phyloP scores from a whole-genome alignment of 164 flowering plant species.

The Chimonanthus salicifolius region DNA sequence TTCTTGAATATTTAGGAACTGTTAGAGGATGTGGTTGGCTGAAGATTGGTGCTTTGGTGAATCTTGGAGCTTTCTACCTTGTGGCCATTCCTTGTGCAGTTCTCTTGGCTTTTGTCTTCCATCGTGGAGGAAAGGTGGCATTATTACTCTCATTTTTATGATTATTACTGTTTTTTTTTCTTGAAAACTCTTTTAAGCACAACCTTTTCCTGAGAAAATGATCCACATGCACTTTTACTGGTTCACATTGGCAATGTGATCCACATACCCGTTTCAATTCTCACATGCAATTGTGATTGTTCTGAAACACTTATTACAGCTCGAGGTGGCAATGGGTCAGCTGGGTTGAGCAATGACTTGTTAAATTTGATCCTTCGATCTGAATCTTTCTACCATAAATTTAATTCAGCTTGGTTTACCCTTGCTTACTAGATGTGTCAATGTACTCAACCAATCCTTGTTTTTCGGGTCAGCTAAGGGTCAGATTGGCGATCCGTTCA shows the following conservation, averaged over 20 bases:
- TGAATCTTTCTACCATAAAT: too few relatives aligned
- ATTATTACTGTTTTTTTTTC: not conserved
- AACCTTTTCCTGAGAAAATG: not conserved
- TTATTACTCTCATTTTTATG: not conserved
- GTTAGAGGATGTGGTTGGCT: constrained; percentile 94
- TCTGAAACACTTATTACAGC: not conserved
- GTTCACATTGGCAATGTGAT: too few relatives aligned
- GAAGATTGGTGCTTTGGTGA: constrained; percentile 64
- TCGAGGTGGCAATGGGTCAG: too few relatives aligned
- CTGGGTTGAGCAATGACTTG: too few relatives aligned
- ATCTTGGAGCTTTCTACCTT: constrained; percentile 64
- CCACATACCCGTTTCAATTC: too few relatives aligned
- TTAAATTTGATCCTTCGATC: too few relatives aligned
- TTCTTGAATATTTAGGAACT: constrained; percentile 26
- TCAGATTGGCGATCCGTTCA: too few relatives aligned
- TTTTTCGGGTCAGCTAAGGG: too few relatives aligned
- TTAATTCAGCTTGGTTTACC: too few relatives aligned
- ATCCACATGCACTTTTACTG: not conserved
- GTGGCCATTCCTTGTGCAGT: constrained; percentile 63
- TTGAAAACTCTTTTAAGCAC: not conserved
- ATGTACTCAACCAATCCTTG: too few relatives aligned
- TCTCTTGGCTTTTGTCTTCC: constrained; percentile 54
- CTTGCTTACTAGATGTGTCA: too few relatives aligned
- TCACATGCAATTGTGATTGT: not conserved
- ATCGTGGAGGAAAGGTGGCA: constrained; percentile 63